These are phyloP conservation scores for Aspergillus eucalypticola DNA, from an alignment of 2,329 filamentous ascomycete genomes.

Conservation along the genomic window DNA sequence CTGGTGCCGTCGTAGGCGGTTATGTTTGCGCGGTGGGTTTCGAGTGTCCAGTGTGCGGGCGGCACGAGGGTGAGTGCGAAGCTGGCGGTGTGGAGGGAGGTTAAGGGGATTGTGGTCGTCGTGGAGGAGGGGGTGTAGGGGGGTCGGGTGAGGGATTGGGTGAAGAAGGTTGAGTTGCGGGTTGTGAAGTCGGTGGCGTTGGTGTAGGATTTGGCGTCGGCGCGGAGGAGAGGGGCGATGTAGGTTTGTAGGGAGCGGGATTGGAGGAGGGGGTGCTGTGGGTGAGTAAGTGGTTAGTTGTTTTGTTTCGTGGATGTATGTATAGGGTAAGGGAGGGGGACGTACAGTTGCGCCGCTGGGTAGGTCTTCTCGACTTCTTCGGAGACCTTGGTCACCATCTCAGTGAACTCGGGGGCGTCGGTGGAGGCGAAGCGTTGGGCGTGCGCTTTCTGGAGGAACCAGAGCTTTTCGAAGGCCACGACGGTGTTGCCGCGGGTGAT, in stretches of 20 bases:
- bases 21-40: constrained; percentile 44
- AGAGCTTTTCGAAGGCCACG: constrained; percentile 76
- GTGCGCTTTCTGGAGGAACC: constrained; percentile 74
- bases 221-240: constrained; percentile 52
- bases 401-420: constrained; percentile 45
- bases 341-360: constrained; percentile 33
- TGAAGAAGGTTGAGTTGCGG: constrained; percentile 62
- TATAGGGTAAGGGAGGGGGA: neutral
- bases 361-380: constrained; percentile 27
- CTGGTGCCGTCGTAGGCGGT: constrained; percentile 34
- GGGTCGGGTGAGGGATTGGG: constrained; percentile 31
- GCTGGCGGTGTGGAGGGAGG: constrained; percentile 46
- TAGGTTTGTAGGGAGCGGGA: constrained; percentile 48
- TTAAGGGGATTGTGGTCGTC: constrained; percentile 32
- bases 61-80: constrained; percentile 47
- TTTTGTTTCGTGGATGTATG: neutral
- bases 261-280: constrained; percentile 32
- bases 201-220: constrained; percentile 60
- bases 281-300: neutral
- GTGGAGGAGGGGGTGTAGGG: constrained; percentile 25
- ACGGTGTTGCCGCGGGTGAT: constrained; percentile 90
- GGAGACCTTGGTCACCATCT: constrained; percentile 42
- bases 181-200: constrained; percentile 57
- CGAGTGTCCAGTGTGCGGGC: constrained; percentile 40
- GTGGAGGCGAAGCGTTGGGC: constrained; percentile 51